Evolutionary conservation across 2,329 filamentous ascomycete species (phyloP).

Genomic region (Fusarium cicatricum): DNA sequence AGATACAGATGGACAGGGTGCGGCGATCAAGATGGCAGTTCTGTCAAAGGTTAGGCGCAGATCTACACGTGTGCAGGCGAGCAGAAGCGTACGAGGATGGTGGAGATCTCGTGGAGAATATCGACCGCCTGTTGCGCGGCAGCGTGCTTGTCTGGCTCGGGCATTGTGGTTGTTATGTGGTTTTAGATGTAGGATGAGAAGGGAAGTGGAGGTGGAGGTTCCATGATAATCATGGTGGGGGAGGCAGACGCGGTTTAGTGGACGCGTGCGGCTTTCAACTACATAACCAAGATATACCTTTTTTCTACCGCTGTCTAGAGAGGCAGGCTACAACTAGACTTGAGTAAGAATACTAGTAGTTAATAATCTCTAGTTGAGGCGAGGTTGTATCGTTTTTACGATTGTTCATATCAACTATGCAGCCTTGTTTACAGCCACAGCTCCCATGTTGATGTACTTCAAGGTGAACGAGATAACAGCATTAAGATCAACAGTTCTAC

Average conservation of each 20-base stretch:
- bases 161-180: conserved; percentile 47
- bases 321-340: too few relatives aligned
- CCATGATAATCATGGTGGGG: conserved; percentile 24
- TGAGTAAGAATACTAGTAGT: too few relatives aligned
- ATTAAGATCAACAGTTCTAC: too few relatives aligned
- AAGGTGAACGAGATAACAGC: too few relatives aligned
- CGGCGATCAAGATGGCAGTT: conserved; percentile 93
- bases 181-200: conserved; percentile 10
- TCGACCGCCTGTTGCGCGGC: conserved; percentile 85
- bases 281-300: too few relatives aligned
- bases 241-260: conserved; percentile 33
- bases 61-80: background rate
- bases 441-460: too few relatives aligned
- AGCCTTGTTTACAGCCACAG: too few relatives aligned
- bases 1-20: conserved; percentile 93
- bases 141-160: conserved; percentile 71
- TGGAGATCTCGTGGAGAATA: conserved; percentile 85
- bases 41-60: conserved; percentile 55
- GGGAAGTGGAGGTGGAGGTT: conserved; percentile 30
- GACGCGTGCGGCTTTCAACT: conserved; percentile 13
- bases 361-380: too few relatives aligned
- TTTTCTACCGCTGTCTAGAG: too few relatives aligned
- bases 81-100: conserved; percentile 74
- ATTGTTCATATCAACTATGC: too few relatives aligned
- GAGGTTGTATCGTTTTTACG: too few relatives aligned